These are phyloP conservation scores for Penicillium crustosum DNA, from an alignment of 2,329 filamentous ascomycete species.

Conservation along the genomic window DNA sequence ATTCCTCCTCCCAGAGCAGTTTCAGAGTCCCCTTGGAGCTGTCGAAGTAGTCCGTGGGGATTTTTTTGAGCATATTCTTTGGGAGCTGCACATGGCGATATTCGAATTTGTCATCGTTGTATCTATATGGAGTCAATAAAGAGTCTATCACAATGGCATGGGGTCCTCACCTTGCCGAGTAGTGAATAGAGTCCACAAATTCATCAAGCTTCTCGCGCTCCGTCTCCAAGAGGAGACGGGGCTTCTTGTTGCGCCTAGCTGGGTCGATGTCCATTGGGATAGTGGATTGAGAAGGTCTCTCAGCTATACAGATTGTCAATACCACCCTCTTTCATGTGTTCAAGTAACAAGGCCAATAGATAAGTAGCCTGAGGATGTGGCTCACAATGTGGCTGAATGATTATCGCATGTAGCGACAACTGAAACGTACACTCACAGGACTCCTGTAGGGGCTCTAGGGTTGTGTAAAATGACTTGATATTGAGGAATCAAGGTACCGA, in stretches of 20 bases:
- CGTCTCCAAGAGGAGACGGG: constrained; percentile 73
- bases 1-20: constrained; percentile 96
- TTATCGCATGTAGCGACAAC: constrained; percentile 2
- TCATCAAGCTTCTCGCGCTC: constrained; percentile 86
- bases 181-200: constrained; percentile 91
- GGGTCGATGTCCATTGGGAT: constrained; percentile 64
- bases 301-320: background rate
- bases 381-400: background rate
- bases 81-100: constrained; percentile 97
- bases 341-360: no score
- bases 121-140: constrained; percentile 57
- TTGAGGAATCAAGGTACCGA: background rate
- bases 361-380: background rate
- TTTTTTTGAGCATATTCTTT: constrained; percentile 96
- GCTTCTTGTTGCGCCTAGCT: constrained; percentile 80
- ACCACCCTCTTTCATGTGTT: background rate
- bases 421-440: background rate
- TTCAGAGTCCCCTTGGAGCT: constrained; percentile 87
- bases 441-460: background rate
- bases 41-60: constrained; percentile 94
- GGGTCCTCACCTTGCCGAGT: constrained; percentile 74
- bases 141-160: background rate
- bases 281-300: background rate
- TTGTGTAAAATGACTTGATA: background rate
- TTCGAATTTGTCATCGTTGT: constrained; percentile 88